Evolutionary conservation across 2,329 filamentous ascomycete genomes (phyloP), one percentile per base, ranked within the genome.

Genomic region (Zymoseptoria passerinii): DNA sequence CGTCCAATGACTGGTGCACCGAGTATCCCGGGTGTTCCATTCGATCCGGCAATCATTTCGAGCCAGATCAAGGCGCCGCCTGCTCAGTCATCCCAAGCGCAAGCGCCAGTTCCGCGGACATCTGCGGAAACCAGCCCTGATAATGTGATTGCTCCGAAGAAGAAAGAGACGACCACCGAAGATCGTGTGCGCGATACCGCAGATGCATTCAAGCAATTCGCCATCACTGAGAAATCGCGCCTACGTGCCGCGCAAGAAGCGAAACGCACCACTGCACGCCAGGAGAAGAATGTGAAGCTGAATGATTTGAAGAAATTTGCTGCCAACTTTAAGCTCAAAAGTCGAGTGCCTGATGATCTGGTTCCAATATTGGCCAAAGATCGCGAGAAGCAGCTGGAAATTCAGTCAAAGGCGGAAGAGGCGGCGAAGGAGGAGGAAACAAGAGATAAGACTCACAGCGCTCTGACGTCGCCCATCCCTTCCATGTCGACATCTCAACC

Each of bases 291-390:
- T 65, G 85, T 94, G 64, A 96, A 95, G 74, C 75, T 99, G 61
- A 95, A 90, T 60, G 94, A 99, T 75, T 77, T 99, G 58, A 95
- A 94, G 79, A 96, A 92, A 70, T 99, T 99, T 73, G 90, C 94
- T 0, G 83, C 86, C 66, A 94, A 83, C 71, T 99, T 99, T 80
- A 97, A 97, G 76, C 82, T 99, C 18, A 87, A 89, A 53, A 96
- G 92, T 2, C 91, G 92, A 5, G 91, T 99, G 9, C 94, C 94
- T 1, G 86, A 83, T 54, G 94, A 99, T 73, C 77, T 99, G 40
- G 91, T 99, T 28, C 87, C 90, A 1, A 99, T 99, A 65, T 87
- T 99, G 61, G 92, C 94, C 59, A 99, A 97, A 72, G 94, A 99
- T 71, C 91, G 91, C n/a, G 82, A 79, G 51, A 99, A 96, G 77